These are phyloP conservation scores for Nothophoma quercina DNA, from an alignment of 2,329 filamentous ascomycete species.

Conservation along the genomic window DNA sequence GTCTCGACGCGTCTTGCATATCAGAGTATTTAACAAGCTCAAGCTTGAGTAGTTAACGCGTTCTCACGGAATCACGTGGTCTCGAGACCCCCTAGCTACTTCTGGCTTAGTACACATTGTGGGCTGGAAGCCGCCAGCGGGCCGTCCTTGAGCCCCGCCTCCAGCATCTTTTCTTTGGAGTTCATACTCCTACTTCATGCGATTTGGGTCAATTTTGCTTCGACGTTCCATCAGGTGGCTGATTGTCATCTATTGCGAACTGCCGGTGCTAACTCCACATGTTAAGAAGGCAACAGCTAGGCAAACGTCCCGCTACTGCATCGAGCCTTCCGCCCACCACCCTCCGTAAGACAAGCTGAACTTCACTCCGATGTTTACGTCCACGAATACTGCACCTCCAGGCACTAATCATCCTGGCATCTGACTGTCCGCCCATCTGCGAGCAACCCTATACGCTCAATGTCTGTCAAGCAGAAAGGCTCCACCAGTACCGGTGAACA, in stretches of 20 bases:
- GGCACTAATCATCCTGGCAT: slow-evolving; percentile 23
- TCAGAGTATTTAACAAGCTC: too few species aligned
- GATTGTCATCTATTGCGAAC: not conserved
- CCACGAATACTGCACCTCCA: slow-evolving; percentile 21
- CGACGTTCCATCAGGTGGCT: not conserved
- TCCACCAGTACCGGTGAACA: slow-evolving; percentile 47
- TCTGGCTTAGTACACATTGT: not conserved
- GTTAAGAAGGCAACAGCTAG: slow-evolving; percentile 34
- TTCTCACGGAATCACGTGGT: slow-evolving; percentile 1
- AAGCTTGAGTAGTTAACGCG: too few species aligned
- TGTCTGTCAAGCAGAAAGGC: slow-evolving; percentile 17
- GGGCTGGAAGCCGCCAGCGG: not conserved
- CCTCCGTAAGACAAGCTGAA: slow-evolving; percentile 40
- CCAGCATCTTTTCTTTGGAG: not conserved
- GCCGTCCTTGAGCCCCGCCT: slow-evolving; percentile 9
- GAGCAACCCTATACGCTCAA: slow-evolving; percentile 14
- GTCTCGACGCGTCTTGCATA: too few species aligned
- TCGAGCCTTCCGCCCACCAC: slow-evolving; percentile 15
- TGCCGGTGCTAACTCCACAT: not conserved
- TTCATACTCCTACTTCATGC: too few species aligned
- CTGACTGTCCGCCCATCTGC: slow-evolving; percentile 33
- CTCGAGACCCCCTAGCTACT: not conserved
- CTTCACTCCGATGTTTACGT: slow-evolving; percentile 15
- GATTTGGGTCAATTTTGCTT: slow-evolving; percentile 1
- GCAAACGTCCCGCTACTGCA: slow-evolving; percentile 32